These are phyloP conservation scores for Triticum turgidum DNA, from an alignment of 176 grass and related monocot genomes.

Conservation along the genomic window DNA sequence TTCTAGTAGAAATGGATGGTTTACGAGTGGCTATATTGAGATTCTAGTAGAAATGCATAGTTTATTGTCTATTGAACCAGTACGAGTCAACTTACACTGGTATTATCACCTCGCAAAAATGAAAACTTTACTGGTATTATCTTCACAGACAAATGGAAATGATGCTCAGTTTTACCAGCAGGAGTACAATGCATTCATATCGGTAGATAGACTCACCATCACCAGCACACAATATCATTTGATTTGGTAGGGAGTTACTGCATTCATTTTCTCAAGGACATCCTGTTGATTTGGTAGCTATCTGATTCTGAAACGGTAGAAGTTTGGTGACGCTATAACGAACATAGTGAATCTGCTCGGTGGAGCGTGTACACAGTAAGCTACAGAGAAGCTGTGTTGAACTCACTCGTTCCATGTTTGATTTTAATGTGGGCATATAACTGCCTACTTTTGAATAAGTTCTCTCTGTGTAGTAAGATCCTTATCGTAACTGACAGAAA, in stretches of 20 bases:
- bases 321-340: slow-evolving; percentile 13
- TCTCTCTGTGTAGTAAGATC: background rate
- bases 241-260: slow-evolving; percentile 29
- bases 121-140: background rate
- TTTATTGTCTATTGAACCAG: background rate
- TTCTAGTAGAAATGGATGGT: background rate
- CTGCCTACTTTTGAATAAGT: background rate
- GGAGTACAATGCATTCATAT: slow-evolving; percentile 25
- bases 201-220: slow-evolving; percentile 11
- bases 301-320: background rate
- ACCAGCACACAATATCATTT: slow-evolving; percentile 3
- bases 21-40: background rate
- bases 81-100: background rate
- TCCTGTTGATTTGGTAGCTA: background rate
- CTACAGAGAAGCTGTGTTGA: background rate
- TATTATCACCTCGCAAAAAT: background rate
- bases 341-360: background rate
- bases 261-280: background rate
- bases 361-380: background rate
- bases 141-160: slow-evolving; percentile 26
- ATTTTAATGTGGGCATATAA: background rate
- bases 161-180: background rate
- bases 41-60: slow-evolving; percentile 9
- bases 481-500: background rate
- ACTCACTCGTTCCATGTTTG: background rate